Percentiles rank a stretch among this genome's conserved stretches.
Conservation (phyloP, 257 asterid genomes). For the Apocynum venetum region DNA sequence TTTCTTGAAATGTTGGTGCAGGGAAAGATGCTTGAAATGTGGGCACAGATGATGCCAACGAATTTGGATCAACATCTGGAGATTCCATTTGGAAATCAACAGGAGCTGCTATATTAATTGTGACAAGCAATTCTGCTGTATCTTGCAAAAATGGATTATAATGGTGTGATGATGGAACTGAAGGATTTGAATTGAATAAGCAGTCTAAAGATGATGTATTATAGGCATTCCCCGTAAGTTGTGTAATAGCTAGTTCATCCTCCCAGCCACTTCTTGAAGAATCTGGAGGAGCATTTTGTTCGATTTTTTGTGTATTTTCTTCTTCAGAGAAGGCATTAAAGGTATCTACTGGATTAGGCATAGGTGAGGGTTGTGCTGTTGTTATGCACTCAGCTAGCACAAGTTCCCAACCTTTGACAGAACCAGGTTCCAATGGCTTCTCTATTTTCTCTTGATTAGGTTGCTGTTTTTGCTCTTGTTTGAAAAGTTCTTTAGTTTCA, state of each 20-base stretch:
- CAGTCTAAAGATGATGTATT: constrained; percentile 8
- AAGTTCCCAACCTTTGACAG: constrained; percentile 44
- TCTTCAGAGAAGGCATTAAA: constrained; percentile 15
- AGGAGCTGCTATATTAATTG: not conserved
- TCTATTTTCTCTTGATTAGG: constrained; percentile 6
- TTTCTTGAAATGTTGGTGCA: constrained; percentile 19
- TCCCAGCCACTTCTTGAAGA: constrained; percentile 30
- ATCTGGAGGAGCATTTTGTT: constrained; percentile 11
- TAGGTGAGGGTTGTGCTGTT: not conserved
- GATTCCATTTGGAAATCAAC: not conserved
- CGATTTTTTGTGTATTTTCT: not conserved
- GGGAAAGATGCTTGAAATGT: constrained; percentile 10
- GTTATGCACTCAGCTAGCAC: constrained; percentile 33
- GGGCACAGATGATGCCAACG: constrained; percentile 3
- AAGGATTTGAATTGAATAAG: constrained; percentile 8
- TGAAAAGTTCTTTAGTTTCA: not conserved
- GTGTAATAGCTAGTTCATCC: constrained; percentile 16
- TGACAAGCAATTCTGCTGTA: constrained; percentile 10
- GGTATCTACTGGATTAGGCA: not conserved
- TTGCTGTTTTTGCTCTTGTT: constrained; percentile 10
- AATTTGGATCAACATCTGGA: not conserved
- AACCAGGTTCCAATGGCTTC: constrained; percentile 5
- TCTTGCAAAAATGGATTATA: constrained; percentile 73
- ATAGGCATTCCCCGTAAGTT: not conserved
- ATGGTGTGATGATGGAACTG: constrained; percentile 18